These are phyloP conservation scores for Hyphochytrium catenoides DNA, from an alignment of 352 stramenopile species.

Conservation along the genomic window DNA sequence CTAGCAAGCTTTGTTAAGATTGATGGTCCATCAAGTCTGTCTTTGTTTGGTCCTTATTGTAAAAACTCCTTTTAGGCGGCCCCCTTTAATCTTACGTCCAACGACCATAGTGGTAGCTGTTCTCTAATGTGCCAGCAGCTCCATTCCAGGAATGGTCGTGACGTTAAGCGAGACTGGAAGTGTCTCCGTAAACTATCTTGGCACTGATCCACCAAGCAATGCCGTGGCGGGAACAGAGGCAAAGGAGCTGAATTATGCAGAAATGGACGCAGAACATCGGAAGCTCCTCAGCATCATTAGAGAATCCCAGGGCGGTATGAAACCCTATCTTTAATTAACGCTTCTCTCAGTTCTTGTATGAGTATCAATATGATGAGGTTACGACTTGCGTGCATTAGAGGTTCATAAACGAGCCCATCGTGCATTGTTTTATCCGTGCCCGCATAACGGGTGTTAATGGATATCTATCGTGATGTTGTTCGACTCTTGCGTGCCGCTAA, in stretches of 20 bases:
- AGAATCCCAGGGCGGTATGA: conserved; percentile 18
- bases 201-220: conserved; percentile 54
- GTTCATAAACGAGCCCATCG: too few species aligned
- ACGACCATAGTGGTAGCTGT: not conserved
- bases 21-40: too few species aligned
- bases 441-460: too few species aligned
- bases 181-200: conserved; percentile 59
- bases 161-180: conserved; percentile 38
- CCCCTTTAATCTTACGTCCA: not conserved
- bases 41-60: not conserved
- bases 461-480: not conserved
- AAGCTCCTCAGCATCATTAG: conserved; percentile 60
- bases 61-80: not conserved
- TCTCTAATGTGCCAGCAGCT: conserved; percentile 1
- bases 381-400: not conserved
- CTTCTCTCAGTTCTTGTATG: too few species aligned
- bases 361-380: too few species aligned
- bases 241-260: conserved; percentile 68
- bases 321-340: conserved; percentile 2
- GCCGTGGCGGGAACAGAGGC: conserved; percentile 23
- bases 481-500: too few species aligned
- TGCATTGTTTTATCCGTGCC: too few species aligned
- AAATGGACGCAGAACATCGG: conserved; percentile 69
- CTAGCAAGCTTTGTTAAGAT: too few species aligned
- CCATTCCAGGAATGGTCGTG: conserved; percentile 48